Conservation (phyloP, 1,284 basidiomycete genomes). For the Malassezia restricta region DNA sequence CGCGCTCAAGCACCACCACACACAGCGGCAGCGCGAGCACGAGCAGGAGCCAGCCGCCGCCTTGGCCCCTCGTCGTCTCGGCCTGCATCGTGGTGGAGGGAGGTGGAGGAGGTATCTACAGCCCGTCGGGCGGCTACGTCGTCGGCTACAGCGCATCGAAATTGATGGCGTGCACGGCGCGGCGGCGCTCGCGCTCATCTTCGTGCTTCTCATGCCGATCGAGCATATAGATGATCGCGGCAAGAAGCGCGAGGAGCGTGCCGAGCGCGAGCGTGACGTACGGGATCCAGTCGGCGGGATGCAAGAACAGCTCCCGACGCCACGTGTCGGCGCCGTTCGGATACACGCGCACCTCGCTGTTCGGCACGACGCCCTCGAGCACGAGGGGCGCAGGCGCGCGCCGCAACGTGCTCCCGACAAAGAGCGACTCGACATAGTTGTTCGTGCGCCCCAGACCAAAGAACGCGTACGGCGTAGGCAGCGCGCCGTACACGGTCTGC, state of each 20-base stretch:
- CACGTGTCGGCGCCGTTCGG: constrained; percentile 56
- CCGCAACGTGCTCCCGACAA: constrained; percentile 35
- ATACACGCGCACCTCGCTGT: constrained; percentile 88
- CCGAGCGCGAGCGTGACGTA: constrained; percentile 83
- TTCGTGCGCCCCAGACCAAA: constrained; percentile 97
- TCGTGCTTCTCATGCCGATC: constrained; percentile 84
- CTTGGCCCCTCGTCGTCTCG: background rate
- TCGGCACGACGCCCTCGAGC: constrained; percentile 93
- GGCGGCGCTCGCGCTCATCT: constrained; percentile 75
- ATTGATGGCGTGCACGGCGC: constrained; percentile 84
- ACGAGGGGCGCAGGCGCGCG: constrained; percentile 66
- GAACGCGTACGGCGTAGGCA: constrained; percentile 83
- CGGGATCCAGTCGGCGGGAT: constrained; percentile 93
- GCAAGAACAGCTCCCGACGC: constrained; percentile 78
- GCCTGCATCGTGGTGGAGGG: background rate
- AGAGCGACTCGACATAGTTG: constrained; percentile 77
- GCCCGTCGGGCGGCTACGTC: no score
- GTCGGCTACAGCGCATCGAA: constrained; percentile 70
- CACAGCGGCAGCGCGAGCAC: background rate
- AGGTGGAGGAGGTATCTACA: background rate
- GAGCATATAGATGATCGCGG: constrained; percentile 69
- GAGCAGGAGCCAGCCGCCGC: background rate
- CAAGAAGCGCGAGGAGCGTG: constrained; percentile 61
- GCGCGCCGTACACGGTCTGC: constrained; percentile 76
- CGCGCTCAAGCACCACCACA: background rate